phyloP scores from a whole-genome alignment of 305 asterid genomes.

The Fraxinus ornus region DNA sequence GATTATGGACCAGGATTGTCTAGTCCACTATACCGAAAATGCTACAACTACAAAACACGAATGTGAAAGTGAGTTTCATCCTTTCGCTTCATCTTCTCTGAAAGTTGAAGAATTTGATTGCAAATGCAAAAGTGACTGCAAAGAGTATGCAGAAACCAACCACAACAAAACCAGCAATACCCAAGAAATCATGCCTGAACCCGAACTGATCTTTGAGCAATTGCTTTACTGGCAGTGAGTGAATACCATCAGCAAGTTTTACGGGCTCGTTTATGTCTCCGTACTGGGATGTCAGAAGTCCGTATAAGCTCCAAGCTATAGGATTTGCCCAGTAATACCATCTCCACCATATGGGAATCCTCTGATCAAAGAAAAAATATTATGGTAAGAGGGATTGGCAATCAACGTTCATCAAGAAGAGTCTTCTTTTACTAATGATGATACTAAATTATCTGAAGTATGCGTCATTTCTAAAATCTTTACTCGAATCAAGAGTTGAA shows the following conservation, averaged over 20 bases:
- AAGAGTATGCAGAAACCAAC: conserved; percentile 52
- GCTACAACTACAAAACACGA: not conserved
- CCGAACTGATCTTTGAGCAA: conserved; percentile 59
- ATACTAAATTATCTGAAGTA: not conserved
- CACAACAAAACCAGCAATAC: conserved; percentile 51
- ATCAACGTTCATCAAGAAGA: not conserved
- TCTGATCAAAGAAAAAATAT: conserved; percentile 33
- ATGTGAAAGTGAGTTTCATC: not conserved
- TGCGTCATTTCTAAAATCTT: not conserved
- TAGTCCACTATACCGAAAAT: not conserved
- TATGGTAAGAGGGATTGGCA: not conserved
- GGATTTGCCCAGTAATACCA: conserved; percentile 91
- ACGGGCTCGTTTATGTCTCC: conserved; percentile 51
- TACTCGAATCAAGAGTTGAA: not conserved
- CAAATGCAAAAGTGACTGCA: conserved; percentile 59
- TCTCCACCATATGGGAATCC: conserved; percentile 90
- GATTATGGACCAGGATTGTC: not conserved
- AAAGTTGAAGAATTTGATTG: conserved; percentile 66
- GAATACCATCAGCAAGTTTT: conserved; percentile 50
- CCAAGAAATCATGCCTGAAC: conserved; percentile 59
- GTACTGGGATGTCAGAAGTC: conserved; percentile 69
- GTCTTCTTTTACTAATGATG: not conserved
- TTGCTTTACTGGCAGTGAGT: conserved; percentile 42
- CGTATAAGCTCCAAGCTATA: conserved; percentile 76
- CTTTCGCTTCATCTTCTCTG: conserved; percentile 52